Base-by-base conservation (phyloP, 2,329 filamentous ascomycete genomes). In the Coleophoma eucalyptorum region DNA sequence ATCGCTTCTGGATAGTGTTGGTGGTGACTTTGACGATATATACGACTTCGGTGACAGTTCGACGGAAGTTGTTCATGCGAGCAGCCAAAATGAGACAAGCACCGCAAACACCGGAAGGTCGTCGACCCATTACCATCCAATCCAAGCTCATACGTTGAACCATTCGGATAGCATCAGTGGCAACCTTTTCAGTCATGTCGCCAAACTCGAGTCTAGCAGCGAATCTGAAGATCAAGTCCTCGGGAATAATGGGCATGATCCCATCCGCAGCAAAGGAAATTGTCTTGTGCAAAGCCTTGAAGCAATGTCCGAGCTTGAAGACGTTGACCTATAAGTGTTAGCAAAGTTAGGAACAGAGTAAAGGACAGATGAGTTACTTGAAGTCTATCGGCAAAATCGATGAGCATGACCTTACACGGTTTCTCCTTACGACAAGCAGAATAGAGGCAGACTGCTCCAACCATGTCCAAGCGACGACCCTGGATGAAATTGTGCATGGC, bases 21-120 rank as follows among this genome's bases (percentile, higher is more conserved):
- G 95, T 95, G 40, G 92, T 95, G 46, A 97, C 92, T 66, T 97
- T 97, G 66, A 97, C 93, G 35, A 97, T 89, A 66, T 96, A 97
- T n/a, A 97, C 93, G 8, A 99, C 89, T 69, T 99, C 94, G 31
- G 91, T 83, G 12, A 96, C 84, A 0, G 91, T 96, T 16, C 94
- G 86, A 42, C 93, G 87, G 66, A 95, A 99, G 69, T 97, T 97
- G 78, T 97, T 96, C 87, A 97, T 97, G 48, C 94, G 88, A 8
- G 94, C 93, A 6, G 94, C 94, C 67, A 99, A 86, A 54, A 99
- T 89, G 44, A 99, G 80, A 58, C 92, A 96, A 12, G 94, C 94
- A 55, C 94, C 94, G 67, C 92, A 97, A 49, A 97, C 86, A 58
- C 94, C 94, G 6, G 93, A 93, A 15, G 94, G 94, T 38, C 94